Conservation (phyloP, 805 yeast genomes). For the Candida anglica region DNA sequence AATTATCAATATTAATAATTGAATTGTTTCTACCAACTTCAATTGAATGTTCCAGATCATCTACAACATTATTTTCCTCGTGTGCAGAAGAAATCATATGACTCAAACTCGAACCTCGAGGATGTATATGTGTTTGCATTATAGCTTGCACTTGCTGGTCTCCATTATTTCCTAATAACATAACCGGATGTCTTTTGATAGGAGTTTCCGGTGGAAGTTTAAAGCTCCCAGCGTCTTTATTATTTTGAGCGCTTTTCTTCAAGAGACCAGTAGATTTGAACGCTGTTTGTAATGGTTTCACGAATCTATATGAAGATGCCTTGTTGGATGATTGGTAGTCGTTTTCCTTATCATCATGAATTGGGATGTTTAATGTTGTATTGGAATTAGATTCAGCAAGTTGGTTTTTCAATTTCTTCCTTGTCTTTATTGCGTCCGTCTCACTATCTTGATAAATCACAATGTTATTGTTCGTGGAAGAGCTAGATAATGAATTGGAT, state of each 20-base stretch:
- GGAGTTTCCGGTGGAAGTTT: slow-evolving; percentile 44
- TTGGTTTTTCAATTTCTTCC: slow-evolving; percentile 3
- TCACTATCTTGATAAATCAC: slow-evolving; percentile 20
- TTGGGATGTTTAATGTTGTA: not conserved
- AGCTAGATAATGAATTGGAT: slow-evolving; percentile 14
- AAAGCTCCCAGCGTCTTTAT: slow-evolving; percentile 9
- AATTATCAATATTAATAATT: slow-evolving; percentile 10
- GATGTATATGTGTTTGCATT: not conserved
- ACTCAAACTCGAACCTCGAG: slow-evolving; percentile 13
- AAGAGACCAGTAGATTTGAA: slow-evolving; percentile 71
- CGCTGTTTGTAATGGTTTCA: slow-evolving; percentile 82
- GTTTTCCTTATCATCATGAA: slow-evolving; percentile 34
- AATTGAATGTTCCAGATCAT: slow-evolving; percentile 29
- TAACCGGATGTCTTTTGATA: slow-evolving; percentile 37
- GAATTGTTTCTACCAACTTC: slow-evolving; percentile 35
- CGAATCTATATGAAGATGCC: slow-evolving; percentile 52
- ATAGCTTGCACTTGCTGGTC: not conserved
- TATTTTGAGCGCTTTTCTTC: slow-evolving; percentile 39
- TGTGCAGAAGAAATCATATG: slow-evolving; percentile 16
- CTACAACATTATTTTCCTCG: slow-evolving; percentile 11
- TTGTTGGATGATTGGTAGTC: slow-evolving; percentile 3
- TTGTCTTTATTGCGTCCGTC: slow-evolving; percentile 3
- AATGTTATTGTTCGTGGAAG: slow-evolving; percentile 11
- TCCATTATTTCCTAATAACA: slow-evolving; percentile 22
- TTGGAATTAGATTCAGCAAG: too few relatives aligned